Evolutionary conservation across 441 rosid species (phyloP), one percentile per base, ranked within the genome.

Genomic region (Metrosideros polymorpha): DNA sequence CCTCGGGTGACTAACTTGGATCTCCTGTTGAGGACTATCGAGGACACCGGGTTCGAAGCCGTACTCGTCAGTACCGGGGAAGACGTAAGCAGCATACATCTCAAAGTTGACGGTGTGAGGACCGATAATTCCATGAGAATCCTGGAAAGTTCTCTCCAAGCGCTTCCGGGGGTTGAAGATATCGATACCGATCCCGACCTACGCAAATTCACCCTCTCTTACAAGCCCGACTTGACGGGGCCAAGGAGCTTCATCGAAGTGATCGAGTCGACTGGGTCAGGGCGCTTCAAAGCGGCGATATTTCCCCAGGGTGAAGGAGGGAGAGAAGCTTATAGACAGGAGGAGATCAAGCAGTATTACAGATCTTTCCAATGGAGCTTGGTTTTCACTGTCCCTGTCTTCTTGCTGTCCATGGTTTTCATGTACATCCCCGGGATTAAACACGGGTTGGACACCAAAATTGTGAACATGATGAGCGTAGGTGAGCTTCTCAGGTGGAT

Each of bases 321-420:
- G 75, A 93, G 93, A 89, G 95, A 92, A 12, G 89, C 91, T 83
- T 91, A 89, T 43, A 95, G 92, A 89, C 88, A 89, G 84, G 93
- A 86, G 55, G 99, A 97, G 91, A 93, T 94, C 82, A 90, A 91
- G 89, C 96, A 93, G 87, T 94, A 95, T 85, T 90, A 89, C 29
- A 89, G 87, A 79, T 94, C 96, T 27, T 97, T 94, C 85, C 82
- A 89, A 1, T 97, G 98, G 99, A 97, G 99, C 90, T 92, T 95
- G 92, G 91, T 96, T 88, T 97, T 95, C 85, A 93, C 99, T 0
- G 88, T 93, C 84, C 99, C 99, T 18, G 95, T 97, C 77, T 97
- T 97, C 89, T 86, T 96, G 87, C 90, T 92, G 53, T 91, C 99
- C 86, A 96, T 96, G 99, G 91, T 97, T 49, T 93, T 97, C 83